Base-by-base conservation (phyloP, 2,329 filamentous ascomycete species). In the Cladorrhinum sp. region DNA sequence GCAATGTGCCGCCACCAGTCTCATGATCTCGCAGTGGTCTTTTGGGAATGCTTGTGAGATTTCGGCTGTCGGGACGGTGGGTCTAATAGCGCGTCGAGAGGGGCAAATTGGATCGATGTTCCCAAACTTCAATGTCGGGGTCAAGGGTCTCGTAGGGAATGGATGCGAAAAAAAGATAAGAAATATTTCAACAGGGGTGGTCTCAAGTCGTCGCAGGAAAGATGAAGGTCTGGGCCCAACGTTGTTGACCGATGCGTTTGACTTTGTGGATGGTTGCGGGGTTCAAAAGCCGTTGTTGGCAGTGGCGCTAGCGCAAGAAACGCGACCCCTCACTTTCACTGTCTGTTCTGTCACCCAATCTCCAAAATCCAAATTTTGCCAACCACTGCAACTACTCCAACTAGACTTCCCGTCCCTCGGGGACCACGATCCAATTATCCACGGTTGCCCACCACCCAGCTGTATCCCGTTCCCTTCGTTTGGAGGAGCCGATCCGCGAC, bases 1-100 rank as follows among this genome's bases (percentile, higher is more conserved):
- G 55, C 48, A 59, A 36, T 18, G 24, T 16, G 56, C 60, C 42
- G 46, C 16, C 26, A 30, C 61, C 50, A 62, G 56, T 64, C 57
- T 68, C 65, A 68, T 68, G 61, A 62, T 68, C 66, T 66, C 64
- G 52, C 59, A 46, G 36, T 57, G 28, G 36, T 16, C 16, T 48
- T 58, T 21, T 23, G 48, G 26, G 39, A 53, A 24, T 16, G 42
- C 28, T 28, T 18, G 20, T 33, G 30, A 57, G 54, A 58, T 58
- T 50, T 59, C 55, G 50, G 21, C 23, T 52, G 55, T 30, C 53
- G 26, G 26, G 39, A 30, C 33, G 48, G 62, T 64, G 59, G 62
- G 59, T 55, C 57, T n/a, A 14, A 36, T 36, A 16, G 52, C 6
- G 39, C 42, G 56, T 46, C 54, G 21, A 20, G 59, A 63, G 63